These are phyloP conservation scores for Xylaria sp. DNA, from an alignment of 2,329 filamentous ascomycete species.

Conservation along the genomic window DNA sequence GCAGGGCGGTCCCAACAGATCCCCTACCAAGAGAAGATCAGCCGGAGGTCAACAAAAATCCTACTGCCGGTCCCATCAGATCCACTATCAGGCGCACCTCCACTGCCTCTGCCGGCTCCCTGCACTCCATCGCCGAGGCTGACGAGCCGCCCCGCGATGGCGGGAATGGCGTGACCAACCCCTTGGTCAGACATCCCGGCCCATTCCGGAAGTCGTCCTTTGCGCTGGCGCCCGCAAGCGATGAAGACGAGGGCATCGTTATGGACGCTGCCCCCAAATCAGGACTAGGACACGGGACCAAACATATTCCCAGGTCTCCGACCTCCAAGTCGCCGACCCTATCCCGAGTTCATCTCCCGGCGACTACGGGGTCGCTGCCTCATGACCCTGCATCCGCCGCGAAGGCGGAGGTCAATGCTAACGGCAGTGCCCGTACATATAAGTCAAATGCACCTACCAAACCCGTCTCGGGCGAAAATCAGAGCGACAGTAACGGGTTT, in stretches of 20 bases:
- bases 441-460: background rate
- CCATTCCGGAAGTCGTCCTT: slow-evolving; percentile 14
- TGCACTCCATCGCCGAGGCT: slow-evolving; percentile 31
- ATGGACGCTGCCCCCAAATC: slow-evolving; percentile 25
- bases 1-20: background rate
- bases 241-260: slow-evolving; percentile 34
- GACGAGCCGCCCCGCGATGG: slow-evolving; percentile 22
- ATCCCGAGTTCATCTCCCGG: background rate
- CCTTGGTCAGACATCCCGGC: slow-evolving; percentile 20
- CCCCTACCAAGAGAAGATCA: background rate
- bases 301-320: background rate
- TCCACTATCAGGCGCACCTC: slow-evolving; percentile 8
- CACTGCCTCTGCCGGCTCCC: slow-evolving; percentile 20
- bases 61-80: background rate
- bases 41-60: background rate
- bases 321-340: background rate
- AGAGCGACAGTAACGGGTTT: slow-evolving; percentile 8
- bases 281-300: background rate
- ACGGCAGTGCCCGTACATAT: background rate
- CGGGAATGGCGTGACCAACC: background rate
- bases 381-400: background rate
- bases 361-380: background rate
- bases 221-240: slow-evolving; percentile 8
- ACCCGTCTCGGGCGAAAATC: slow-evolving; percentile 1
- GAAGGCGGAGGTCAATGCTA: slow-evolving; percentile 2